Conservation (phyloP, 225 moss, liverwort and hornwort genomes). For the Straminergon stramineum region DNA sequence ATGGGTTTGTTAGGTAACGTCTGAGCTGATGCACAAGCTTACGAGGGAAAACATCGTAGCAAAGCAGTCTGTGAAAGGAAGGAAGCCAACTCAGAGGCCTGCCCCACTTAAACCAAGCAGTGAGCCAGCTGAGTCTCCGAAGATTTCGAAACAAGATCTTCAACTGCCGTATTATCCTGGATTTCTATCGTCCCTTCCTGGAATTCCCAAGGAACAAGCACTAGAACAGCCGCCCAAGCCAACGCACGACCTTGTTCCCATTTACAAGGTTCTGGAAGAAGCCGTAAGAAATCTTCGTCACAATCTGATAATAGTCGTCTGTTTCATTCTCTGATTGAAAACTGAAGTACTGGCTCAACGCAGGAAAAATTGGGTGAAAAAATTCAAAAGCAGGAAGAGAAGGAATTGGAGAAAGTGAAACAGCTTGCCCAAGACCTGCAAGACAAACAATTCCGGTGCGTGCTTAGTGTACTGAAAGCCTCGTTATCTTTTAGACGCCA, state of each 20-base stretch:
- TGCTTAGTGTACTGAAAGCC: background rate
- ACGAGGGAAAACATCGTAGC: conserved; percentile 30
- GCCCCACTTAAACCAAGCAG: background rate
- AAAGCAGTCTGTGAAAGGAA: conserved; percentile 22
- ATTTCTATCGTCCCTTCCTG: conserved; percentile 47
- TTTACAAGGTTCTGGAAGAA: conserved; percentile 54
- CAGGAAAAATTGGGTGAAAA: conserved; percentile 48
- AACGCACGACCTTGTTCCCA: conserved; percentile 41
- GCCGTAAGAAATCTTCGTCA: conserved; percentile 27
- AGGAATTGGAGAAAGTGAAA: conserved; percentile 39
- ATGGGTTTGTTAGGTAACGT: conserved; percentile 28
- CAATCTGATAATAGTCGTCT: background rate
- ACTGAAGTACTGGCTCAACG: background rate
- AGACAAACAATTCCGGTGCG: conserved; percentile 47
- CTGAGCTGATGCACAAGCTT: conserved; percentile 59
- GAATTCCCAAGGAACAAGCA: conserved; percentile 25
- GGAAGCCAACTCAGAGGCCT: conserved; percentile 17
- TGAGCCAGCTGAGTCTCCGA: conserved; percentile 2
- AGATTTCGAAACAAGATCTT: conserved; percentile 16
- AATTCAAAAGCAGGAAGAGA: conserved; percentile 27
- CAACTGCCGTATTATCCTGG: conserved; percentile 38
- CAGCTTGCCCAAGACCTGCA: conserved; percentile 45
- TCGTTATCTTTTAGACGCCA: background rate
- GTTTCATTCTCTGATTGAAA: background rate
- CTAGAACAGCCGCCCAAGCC: background rate